Conservation (phyloP, 2,329 filamentous ascomycete genomes). For the Colletotrichum musicola region DNA sequence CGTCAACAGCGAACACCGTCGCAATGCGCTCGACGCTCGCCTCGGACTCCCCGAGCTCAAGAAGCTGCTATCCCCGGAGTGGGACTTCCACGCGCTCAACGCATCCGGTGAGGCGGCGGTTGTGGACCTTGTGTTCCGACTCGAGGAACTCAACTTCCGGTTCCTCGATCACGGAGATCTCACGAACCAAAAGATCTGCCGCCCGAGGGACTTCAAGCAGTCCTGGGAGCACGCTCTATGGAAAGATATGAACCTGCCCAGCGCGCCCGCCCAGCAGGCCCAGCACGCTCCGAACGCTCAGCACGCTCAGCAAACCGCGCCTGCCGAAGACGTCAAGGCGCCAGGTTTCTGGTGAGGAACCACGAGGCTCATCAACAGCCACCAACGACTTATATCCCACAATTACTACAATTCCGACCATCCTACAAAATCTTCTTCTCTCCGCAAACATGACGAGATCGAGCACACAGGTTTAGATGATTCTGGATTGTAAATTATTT, state of each 20-base stretch:
- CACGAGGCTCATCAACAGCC: not conserved
- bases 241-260: not conserved
- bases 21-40: not conserved
- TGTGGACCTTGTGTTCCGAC: not conserved
- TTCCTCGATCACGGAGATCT: conserved; percentile 1
- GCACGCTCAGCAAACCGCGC: too few relatives aligned
- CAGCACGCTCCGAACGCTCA: too few relatives aligned
- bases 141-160: not conserved
- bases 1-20: not conserved
- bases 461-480: not conserved
- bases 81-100: not conserved
- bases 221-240: conserved; percentile 19
- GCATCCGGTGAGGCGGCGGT: conserved; percentile 7
- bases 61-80: not conserved
- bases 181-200: not conserved
- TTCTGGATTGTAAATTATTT: not conserved
- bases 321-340: not conserved
- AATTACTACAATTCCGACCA: not conserved
- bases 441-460: not conserved
- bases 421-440: not conserved
- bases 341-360: conserved; percentile 18
- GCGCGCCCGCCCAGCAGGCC: not conserved
- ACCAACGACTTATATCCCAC: not conserved
- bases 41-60: not conserved
- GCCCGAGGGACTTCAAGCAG: not conserved